These are phyloP conservation scores for Pholiota microspora DNA, from an alignment of 768 basidiomycete species.

Conservation along the genomic window DNA sequence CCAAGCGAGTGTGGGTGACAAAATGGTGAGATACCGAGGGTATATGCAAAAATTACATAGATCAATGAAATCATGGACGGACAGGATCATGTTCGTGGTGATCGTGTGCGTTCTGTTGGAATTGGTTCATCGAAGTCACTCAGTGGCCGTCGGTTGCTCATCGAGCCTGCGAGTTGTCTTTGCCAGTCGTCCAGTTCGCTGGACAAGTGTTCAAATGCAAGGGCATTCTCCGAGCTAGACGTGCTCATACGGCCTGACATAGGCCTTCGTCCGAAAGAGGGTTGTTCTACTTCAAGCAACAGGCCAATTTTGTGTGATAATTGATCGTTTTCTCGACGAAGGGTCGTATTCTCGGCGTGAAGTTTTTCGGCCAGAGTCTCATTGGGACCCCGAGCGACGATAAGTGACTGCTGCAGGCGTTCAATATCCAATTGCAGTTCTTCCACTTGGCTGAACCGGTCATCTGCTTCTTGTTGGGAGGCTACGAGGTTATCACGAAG, in stretches of 20 bases:
- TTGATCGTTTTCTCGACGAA: slow-evolving; percentile 85
- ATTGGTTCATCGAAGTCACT: slow-evolving; percentile 68
- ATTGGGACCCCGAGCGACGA: slow-evolving; percentile 72
- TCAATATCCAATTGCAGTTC: slow-evolving; percentile 82
- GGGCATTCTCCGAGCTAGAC: slow-evolving; percentile 79
- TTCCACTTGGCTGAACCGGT: slow-evolving; percentile 71
- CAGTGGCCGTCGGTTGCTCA: slow-evolving; percentile 68
- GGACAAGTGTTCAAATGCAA: slow-evolving; percentile 75
- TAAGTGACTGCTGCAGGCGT: slow-evolving; percentile 67
- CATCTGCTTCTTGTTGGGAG: slow-evolving; percentile 78
- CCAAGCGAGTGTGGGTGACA: slow-evolving; percentile 53
- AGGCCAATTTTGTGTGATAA: slow-evolving; percentile 90
- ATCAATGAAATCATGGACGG: slow-evolving; percentile 25
- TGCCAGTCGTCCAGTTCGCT: slow-evolving; percentile 87
- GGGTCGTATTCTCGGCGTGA: slow-evolving; percentile 73
- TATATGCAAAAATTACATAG: slow-evolving; percentile 46
- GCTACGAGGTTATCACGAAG: slow-evolving; percentile 68
- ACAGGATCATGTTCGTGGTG: slow-evolving; percentile 47
- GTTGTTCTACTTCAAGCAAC: slow-evolving; percentile 83
- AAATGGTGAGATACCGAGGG: slow-evolving; percentile 37
- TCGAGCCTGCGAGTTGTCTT: slow-evolving; percentile 76
- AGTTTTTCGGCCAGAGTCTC: slow-evolving; percentile 81
- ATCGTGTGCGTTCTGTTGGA: slow-evolving; percentile 58
- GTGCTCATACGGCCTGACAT: slow-evolving; percentile 69
- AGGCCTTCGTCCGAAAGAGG: slow-evolving; percentile 63